A percentile compares a stretch with the other conserved stretches of the same genome.
phyloP scores from a whole-genome alignment of 164 flowering plant genomes.

The Cinnamomum micranthum region DNA sequence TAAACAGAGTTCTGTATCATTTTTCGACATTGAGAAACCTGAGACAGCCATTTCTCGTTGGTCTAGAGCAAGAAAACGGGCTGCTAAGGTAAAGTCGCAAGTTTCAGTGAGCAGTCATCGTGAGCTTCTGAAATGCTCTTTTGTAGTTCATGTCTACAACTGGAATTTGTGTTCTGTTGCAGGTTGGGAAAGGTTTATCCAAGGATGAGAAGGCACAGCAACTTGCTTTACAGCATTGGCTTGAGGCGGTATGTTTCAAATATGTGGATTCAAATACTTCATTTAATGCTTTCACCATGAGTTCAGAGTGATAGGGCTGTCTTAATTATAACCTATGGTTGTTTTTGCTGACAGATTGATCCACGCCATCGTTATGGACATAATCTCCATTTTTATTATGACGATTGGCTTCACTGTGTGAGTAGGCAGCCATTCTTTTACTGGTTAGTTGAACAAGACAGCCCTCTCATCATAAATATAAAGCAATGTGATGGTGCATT shows the following conservation, averaged over 20 bases:
- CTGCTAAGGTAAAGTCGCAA: slow-evolving; percentile 62
- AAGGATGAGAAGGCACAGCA: slow-evolving; percentile 84
- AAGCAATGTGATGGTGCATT: background rate
- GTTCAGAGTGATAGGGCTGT: slow-evolving; percentile 2
- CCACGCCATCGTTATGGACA: slow-evolving; percentile 98
- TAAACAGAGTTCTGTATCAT: slow-evolving; percentile 77
- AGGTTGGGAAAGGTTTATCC: slow-evolving; percentile 96
- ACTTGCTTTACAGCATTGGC: slow-evolving; percentile 97
- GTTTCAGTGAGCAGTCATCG: background rate
- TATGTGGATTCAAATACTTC: background rate
- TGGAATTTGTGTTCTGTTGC: slow-evolving; percentile 11
- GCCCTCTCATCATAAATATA: background rate
- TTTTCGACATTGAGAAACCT: slow-evolving; percentile 71
- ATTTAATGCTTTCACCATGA: background rate
- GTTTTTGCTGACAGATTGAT: slow-evolving; percentile 59
- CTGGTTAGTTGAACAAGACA: slow-evolving; percentile 47
- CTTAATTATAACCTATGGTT: background rate
- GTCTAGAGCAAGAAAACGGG: slow-evolving; percentile 86
- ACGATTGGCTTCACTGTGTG: slow-evolving; percentile 71
- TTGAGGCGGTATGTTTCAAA: slow-evolving; percentile 75
- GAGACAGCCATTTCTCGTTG: slow-evolving; percentile 81
- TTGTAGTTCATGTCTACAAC: background rate
- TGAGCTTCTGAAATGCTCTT: background rate
- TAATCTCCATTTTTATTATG: slow-evolving; percentile 84
- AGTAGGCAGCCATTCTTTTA: slow-evolving; percentile 90